These are phyloP conservation scores for Anisodus tanguticus DNA, from an alignment of 257 asterid species.

Conservation along the genomic window DNA sequence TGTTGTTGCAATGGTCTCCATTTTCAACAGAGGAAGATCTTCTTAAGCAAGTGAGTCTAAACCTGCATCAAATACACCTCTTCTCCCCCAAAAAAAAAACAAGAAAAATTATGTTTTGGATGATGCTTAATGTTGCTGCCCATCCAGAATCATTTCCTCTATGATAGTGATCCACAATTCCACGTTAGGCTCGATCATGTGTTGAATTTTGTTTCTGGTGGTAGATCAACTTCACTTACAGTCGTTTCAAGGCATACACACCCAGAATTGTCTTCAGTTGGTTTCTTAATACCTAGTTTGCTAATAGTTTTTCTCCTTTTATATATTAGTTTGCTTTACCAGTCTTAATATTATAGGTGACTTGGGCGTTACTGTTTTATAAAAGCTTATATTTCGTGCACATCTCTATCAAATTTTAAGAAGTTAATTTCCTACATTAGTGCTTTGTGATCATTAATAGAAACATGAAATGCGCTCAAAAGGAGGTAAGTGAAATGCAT, in stretches of 20 bases:
- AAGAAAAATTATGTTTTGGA: not conserved
- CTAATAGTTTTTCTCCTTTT: not conserved
- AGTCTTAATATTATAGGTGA: not conserved
- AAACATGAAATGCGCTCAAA: not conserved
- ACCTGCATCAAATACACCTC: slow-evolving; percentile 23
- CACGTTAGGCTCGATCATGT: not conserved
- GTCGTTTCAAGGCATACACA: not conserved
- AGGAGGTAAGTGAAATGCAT: not conserved
- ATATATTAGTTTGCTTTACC: no score
- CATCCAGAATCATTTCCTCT: not conserved
- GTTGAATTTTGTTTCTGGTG: not conserved
- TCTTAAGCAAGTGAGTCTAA: slow-evolving; percentile 75
- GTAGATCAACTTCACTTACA: not conserved
- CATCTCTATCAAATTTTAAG: not conserved
- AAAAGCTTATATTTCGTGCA: no score
- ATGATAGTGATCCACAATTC: not conserved
- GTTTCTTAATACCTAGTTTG: not conserved
- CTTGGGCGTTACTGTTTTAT: not conserved
- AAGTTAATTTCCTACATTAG: not conserved
- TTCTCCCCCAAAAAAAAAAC: not conserved
- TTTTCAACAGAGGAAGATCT: slow-evolving; percentile 69
- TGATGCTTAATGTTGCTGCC: not conserved
- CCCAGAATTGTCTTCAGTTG: not conserved
- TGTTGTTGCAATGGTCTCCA: slow-evolving; percentile 86
- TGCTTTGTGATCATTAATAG: not conserved